These are phyloP conservation scores for Taphrina confusa DNA, from an alignment of 1,139 yeast species.

Conservation along the genomic window DNA sequence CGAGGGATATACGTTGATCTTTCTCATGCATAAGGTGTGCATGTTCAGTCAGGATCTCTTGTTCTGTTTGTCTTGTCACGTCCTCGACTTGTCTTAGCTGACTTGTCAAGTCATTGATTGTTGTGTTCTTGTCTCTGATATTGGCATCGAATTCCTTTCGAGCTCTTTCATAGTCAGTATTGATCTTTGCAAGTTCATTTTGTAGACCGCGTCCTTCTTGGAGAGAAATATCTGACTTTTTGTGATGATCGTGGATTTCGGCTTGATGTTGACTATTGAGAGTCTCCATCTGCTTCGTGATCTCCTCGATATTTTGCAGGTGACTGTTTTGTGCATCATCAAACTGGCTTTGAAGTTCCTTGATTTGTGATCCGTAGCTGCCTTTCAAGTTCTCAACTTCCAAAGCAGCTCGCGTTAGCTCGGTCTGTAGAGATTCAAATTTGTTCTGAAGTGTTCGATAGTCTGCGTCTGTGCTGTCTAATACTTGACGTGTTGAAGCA, in stretches of 20 bases:
- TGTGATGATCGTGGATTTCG: neutral
- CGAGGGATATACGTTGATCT: neutral
- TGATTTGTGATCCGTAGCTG: neutral
- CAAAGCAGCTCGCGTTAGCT: neutral
- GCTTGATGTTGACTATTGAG: too few relatives aligned
- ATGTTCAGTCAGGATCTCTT: neutral
- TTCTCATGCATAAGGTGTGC: conserved; percentile 1
- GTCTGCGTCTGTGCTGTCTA: neutral
- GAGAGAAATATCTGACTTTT: neutral
- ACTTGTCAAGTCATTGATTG: neutral
- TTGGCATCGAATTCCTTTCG: neutral
- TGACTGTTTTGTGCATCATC: neutral
- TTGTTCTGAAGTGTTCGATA: neutral
- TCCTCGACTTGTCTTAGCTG: neutral
- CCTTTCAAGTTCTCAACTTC: neutral
- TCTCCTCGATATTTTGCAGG: neutral
- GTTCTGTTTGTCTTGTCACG: neutral
- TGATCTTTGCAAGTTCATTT: neutral
- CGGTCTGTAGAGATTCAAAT: neutral
- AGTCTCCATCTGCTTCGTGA: neutral
- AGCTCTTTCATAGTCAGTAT: neutral
- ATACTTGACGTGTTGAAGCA: neutral
- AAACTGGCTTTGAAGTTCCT: neutral
- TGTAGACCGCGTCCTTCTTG: neutral
- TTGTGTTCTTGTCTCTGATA: neutral